Evolutionary conservation across 2,329 filamentous ascomycete genomes (phyloP), one percentile per base, ranked within the genome.

Genomic region (Pseudogymnoascus sp.): DNA sequence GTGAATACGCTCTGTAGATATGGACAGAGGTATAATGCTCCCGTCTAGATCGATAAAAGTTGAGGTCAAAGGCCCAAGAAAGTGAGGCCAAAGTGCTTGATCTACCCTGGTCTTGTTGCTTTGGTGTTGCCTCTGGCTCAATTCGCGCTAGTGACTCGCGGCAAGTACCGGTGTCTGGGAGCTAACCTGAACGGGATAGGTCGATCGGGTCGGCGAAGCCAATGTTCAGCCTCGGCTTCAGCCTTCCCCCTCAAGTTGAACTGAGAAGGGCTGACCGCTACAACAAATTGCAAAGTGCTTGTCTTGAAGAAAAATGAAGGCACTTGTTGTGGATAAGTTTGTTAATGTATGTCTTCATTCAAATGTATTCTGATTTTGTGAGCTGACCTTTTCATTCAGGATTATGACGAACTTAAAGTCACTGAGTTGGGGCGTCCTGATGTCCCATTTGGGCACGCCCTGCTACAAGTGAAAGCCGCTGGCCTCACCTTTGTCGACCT

Each of bases 401-500:
- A 65, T 65, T 63, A 66, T 62, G 61, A 65, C 67, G 67, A 72
- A 10, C 62, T 74, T 26, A 61, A 60, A 34, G 71, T 71, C 59
- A 73, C 63, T 19, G 66, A 67, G 38, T 67, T 70, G 59, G 69
- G 74, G 5, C 60, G 63, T 9, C 74, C 75, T 8, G 60, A 65
- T 13, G 66, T 71, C 3, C 69, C 71, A 30, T 61, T 69, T 8
- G 66, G 69, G 28, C 69, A 76, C 61, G 71, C 76, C 33, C 64
- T 81, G 15, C 69, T 82, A 37, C 73, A 72, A 59, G 76, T 84
- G 58, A 77, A 77, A 1, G 80, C 82, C 61, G 78, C 78, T 59
- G 79, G 80, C 3, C 73, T 83, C 19, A 84, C 83, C 59, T 83
- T 82, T 66, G 81, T 83, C 55, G 82, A 85, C 65, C 76, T 82